These are phyloP conservation scores for Candida broadrunensis DNA, from an alignment of 805 yeast genomes.

Conservation along the genomic window DNA sequence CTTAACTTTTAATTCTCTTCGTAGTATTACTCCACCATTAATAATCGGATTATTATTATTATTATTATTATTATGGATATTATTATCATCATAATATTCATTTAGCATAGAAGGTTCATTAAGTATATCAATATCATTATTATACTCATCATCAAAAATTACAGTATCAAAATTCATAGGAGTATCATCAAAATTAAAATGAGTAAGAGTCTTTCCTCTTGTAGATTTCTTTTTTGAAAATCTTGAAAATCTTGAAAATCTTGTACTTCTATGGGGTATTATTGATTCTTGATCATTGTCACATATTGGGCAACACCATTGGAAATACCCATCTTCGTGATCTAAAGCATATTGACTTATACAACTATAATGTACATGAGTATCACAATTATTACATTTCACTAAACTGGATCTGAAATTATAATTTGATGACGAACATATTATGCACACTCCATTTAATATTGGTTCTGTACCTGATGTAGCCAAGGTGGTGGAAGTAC, in stretches of 20 bases:
- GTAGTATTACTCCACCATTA: constrained; percentile 37
- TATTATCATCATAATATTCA: not conserved
- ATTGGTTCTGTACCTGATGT: not conserved
- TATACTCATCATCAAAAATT: constrained; percentile 14
- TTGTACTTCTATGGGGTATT: constrained; percentile 1
- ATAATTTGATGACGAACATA: constrained; percentile 36
- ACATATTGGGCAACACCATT: constrained; percentile 54
- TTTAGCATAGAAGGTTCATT: not conserved
- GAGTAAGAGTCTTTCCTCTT: no score
- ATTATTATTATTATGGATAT: not conserved
- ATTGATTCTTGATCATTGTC: constrained; percentile 37
- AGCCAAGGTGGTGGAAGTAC: not conserved
- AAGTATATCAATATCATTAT: not conserved
- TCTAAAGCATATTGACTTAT: constrained; percentile 21
- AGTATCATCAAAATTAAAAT: no score
- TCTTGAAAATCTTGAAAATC: not conserved
- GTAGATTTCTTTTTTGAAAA: no score
- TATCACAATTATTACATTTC: constrained; percentile 32
- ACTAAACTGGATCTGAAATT: constrained; percentile 17
- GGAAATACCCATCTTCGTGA: constrained; percentile 7
- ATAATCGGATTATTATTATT: constrained; percentile 13
- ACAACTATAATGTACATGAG: constrained; percentile 40
- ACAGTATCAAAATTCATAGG: constrained; percentile 6
- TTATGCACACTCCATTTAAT: constrained; percentile 23
- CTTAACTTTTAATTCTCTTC: constrained; percentile 29